Conservation (phyloP, 495 filamentous ascomycete species). For the Penicillium malachiteum region DNA sequence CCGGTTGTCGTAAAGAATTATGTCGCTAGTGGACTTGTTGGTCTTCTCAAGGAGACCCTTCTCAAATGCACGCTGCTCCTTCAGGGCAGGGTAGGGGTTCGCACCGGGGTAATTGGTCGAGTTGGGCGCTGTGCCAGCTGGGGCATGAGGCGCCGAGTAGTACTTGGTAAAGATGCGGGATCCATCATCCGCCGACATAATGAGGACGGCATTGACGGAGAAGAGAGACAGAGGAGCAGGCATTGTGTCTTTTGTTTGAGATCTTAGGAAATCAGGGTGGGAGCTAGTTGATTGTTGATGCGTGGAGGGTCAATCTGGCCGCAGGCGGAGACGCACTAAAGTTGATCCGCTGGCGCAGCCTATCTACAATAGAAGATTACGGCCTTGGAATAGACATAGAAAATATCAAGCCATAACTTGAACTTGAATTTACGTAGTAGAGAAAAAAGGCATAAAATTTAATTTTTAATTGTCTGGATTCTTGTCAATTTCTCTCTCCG, state of each 20-base stretch:
- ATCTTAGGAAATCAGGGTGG: constrained; percentile 7
- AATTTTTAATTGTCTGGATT: neutral
- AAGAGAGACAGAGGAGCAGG: constrained; percentile 70
- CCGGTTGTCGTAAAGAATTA: constrained; percentile 93
- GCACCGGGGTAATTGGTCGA: constrained; percentile 58
- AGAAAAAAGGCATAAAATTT: neutral
- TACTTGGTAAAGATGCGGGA: constrained; percentile 94
- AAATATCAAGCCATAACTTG: too few relatives aligned
- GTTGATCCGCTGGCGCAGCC: constrained; percentile 32
- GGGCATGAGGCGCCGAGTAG: constrained; percentile 83
- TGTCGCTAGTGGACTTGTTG: constrained; percentile 88
- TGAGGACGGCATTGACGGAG: constrained; percentile 87
- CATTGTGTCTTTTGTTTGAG: constrained; percentile 33
- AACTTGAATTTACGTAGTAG: neutral
- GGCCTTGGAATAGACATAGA: too few relatives aligned
- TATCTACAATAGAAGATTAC: too few relatives aligned
- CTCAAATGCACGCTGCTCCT: constrained; percentile 93
- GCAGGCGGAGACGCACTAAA: constrained; percentile 36
- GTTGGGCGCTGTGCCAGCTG: constrained; percentile 49
- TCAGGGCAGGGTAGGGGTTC: constrained; percentile 85
- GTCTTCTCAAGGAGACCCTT: constrained; percentile 96
- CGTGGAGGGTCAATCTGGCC: constrained; percentile 39
- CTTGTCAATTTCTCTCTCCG: neutral
- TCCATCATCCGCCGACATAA: constrained; percentile 84
- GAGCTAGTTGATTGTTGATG: constrained; percentile 27